These are phyloP conservation scores for Aspergillus melleus DNA, from an alignment of 2,329 filamentous ascomycete species.

Conservation along the genomic window DNA sequence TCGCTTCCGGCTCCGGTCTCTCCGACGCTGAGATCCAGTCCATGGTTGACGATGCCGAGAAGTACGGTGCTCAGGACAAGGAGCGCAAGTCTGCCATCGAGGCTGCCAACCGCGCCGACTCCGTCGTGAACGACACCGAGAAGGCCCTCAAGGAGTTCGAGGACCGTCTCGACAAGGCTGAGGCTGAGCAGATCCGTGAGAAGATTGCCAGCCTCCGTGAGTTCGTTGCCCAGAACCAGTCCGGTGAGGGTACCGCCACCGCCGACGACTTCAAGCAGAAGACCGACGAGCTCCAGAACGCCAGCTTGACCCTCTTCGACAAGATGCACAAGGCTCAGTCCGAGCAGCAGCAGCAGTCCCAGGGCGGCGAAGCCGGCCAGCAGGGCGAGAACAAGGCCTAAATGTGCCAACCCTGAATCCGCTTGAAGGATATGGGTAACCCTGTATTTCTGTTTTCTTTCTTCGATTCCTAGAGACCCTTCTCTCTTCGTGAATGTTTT, in stretches of 20 bases:
- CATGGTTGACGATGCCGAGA: constrained; percentile 98
- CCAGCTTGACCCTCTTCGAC: constrained; percentile 95
- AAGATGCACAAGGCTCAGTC: constrained; percentile 98
- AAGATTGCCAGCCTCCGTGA: constrained; percentile 86
- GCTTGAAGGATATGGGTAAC: constrained; percentile 12
- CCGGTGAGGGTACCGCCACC: constrained; percentile 81
- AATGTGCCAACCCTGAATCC: constrained; percentile 31
- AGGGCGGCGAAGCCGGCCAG: constrained; percentile 45
- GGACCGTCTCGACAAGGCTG: constrained; percentile 93
- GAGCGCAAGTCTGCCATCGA: constrained; percentile 95
- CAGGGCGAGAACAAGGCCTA: constrained; percentile 69
- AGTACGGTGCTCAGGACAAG: constrained; percentile 92
- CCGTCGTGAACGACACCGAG: constrained; percentile 94
- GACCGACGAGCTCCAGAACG: constrained; percentile 96
- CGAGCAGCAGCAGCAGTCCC: constrained; percentile 60
- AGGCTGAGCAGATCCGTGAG: constrained; percentile 89
- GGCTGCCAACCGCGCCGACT: constrained; percentile 95
- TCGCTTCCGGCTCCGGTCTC: constrained; percentile 94
- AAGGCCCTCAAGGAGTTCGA: constrained; percentile 96
- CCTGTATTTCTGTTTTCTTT: constrained; percentile 24
- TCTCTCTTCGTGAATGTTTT: constrained; percentile 27
- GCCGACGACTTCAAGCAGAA: constrained; percentile 96
- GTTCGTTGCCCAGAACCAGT: constrained; percentile 90
- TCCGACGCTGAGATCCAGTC: constrained; percentile 91
- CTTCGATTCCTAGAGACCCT: constrained; percentile 23